phyloP scores from a whole-genome alignment of 768 basidiomycete species.

The Saitozyma podzolica region DNA sequence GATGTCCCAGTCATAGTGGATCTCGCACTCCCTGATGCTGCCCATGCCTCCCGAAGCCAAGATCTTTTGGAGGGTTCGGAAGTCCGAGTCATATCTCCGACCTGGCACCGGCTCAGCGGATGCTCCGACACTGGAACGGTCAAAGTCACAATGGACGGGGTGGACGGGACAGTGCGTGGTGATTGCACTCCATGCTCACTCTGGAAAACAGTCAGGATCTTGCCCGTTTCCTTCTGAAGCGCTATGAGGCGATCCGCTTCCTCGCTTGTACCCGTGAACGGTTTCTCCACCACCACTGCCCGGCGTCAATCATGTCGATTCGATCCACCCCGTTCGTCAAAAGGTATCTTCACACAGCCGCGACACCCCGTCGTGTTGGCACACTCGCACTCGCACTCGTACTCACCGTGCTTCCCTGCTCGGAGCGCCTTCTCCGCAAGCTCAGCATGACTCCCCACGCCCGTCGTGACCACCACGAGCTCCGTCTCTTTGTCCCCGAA shows the following conservation, averaged over 20 bases:
- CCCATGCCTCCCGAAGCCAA: slow-evolving; percentile 19
- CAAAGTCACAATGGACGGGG: too few relatives aligned
- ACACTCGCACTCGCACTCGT: not conserved
- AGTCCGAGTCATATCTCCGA: slow-evolving; percentile 40
- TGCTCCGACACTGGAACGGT: too few relatives aligned
- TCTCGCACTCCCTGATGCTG: slow-evolving; percentile 21
- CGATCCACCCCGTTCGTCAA: too few relatives aligned
- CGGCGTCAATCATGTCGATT: not conserved
- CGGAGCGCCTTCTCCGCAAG: slow-evolving; percentile 10
- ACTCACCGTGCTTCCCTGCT: slow-evolving; percentile 23
- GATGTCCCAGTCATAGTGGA: slow-evolving; percentile 25
- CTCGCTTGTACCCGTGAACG: slow-evolving; percentile 10
- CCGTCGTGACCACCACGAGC: slow-evolving; percentile 15
- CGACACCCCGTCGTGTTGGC: not conserved
- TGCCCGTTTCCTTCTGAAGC: slow-evolving; percentile 21
- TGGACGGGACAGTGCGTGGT: not conserved
- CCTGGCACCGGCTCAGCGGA: not conserved
- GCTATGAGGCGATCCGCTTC: slow-evolving; percentile 20
- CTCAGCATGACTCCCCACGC: slow-evolving; percentile 12
- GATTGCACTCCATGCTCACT: slow-evolving; percentile 21
- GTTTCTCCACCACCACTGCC: slow-evolving; percentile 37
- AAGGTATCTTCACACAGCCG: slow-evolving; percentile 5
- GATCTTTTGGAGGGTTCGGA: slow-evolving; percentile 29
- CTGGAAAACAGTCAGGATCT: slow-evolving; percentile 31
- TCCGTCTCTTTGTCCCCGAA: slow-evolving; percentile 18